These are phyloP conservation scores for Kazachstania martiniae DNA, from an alignment of 805 yeast genomes.

Conservation along the genomic window DNA sequence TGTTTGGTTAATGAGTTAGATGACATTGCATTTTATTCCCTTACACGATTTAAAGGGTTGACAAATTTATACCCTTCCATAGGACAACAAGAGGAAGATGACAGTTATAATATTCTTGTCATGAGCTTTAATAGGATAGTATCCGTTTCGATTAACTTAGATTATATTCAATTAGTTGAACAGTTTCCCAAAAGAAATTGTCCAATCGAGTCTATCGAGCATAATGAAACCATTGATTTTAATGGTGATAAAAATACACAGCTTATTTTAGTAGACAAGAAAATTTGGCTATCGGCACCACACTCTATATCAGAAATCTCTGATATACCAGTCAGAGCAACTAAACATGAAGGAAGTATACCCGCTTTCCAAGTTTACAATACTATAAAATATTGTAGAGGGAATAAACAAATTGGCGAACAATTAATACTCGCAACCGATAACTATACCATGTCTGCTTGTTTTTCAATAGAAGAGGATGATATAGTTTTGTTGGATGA, in stretches of 20 bases:
- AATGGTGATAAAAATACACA: conserved; percentile 2
- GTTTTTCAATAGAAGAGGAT: no score
- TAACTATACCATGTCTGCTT: no score
- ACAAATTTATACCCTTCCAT: conserved; percentile 11
- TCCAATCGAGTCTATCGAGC: conserved; percentile 4
- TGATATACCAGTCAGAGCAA: no score
- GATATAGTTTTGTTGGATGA: no score
- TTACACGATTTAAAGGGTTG: conserved; percentile 24
- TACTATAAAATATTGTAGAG: background rate
- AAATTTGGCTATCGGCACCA: conserved; percentile 2
- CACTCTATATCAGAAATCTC: conserved; percentile 4
- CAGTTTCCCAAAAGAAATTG: no score
- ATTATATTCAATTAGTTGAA: no score
- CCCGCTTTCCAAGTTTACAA: no score
- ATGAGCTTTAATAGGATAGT: conserved; percentile 15
- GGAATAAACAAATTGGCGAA: background rate
- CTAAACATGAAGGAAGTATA: no score
- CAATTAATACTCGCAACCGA: no score
- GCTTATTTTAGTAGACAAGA: background rate
- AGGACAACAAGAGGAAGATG: conserved; percentile 1
- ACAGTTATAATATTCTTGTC: background rate
- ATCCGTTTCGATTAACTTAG: conserved; percentile 8
- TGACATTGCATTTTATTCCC: conserved; percentile 8
- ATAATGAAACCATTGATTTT: conserved; percentile 5
- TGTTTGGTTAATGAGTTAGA: conserved; percentile 10